Percentiles rank a stretch among this genome's conserved stretches.
Conservation (phyloP, 1,284 basidiomycete genomes). For the Phlebopus sp. region DNA sequence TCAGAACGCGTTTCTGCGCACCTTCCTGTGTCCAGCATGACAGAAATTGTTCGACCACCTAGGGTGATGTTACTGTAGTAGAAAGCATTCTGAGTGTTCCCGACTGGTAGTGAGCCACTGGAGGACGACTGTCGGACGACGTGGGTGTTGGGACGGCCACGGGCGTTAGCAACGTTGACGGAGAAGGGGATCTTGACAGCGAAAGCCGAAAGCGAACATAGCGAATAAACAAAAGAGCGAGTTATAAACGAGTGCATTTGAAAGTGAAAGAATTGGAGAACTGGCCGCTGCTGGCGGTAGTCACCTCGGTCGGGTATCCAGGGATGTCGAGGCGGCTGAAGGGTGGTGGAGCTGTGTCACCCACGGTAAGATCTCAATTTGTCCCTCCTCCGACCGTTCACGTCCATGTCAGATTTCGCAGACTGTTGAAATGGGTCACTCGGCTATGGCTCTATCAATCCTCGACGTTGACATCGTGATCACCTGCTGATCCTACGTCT, state of each 20-base stretch:
- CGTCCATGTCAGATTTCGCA: neutral
- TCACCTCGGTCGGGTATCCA: neutral
- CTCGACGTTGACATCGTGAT: neutral
- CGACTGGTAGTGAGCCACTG: conserved; percentile 38
- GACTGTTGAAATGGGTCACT: neutral
- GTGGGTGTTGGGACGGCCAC: conserved; percentile 17
- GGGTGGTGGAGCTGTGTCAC: neutral
- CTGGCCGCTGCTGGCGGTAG: neutral
- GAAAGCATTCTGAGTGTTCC: conserved; percentile 60
- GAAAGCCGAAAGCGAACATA: conserved; percentile 35
- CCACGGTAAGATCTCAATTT: neutral
- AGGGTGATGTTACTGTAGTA: conserved; percentile 60
- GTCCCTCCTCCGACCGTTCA: neutral
- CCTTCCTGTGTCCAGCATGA: conserved; percentile 63
- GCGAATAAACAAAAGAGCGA: conserved; percentile 43
- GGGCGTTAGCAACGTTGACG: conserved; percentile 34
- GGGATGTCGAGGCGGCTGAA: neutral
- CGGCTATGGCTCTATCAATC: neutral
- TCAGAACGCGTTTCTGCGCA: conserved; percentile 18
- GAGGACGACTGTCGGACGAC: conserved; percentile 26
- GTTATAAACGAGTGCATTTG: conserved; percentile 48
- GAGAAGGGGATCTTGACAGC: conserved; percentile 51
- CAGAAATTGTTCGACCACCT: conserved; percentile 45
- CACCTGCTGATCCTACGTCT: neutral
- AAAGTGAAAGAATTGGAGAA: neutral